Base-by-base conservation (phyloP, 805 yeast genomes). In the Candida ponderosae region DNA sequence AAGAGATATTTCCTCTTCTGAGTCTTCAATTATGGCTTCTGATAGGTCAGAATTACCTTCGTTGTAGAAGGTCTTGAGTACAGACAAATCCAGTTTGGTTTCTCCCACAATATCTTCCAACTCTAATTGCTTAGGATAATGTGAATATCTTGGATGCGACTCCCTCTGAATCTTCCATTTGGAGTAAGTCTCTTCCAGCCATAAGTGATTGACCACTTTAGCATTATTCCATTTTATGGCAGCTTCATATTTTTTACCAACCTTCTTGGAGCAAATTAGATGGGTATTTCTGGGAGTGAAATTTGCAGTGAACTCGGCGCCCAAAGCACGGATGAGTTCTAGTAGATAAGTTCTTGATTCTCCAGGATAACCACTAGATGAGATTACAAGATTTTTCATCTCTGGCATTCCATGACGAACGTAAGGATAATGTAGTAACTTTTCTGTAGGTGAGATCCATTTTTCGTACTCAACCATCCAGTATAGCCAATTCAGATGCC, bases 171-270 rank as follows among this genome's bases (percentile, higher is more conserved):
- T 45, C 35, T 59, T 61, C 89, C 93, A 83, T 33, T 68, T 57
- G 0, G 72, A 63, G 43, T 70, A 90, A 31, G 87, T 72, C 38
- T 84, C 89, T 51, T 90, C 97, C 13, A 90, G 59, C 98, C 98
- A 90, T 13, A 79, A 52, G 57, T 87, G 96, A 51, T 83, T 88
- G 1, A 85, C 79, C 2, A 81, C 65, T 23, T 68, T 67, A 18
- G 85, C 60, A 5, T 37, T 42, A 8, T 56, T 53, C 96, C 96
- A 88, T 42, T 70, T 68, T 27, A 64, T 53, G 0, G 93, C 94
- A 15, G 88, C 86, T 10, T 70, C 72, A 50, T 73, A 86, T 59
- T 90, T 90, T 39, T 70, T 74, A 2, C 98, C 97, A 14, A 53
- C 54, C 0, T 82, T 70, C 26, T 67, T 68, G 0, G 88, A 81